These are phyloP conservation scores for Penicillium mononematosum DNA, from an alignment of 495 filamentous ascomycete species.

Conservation along the genomic window DNA sequence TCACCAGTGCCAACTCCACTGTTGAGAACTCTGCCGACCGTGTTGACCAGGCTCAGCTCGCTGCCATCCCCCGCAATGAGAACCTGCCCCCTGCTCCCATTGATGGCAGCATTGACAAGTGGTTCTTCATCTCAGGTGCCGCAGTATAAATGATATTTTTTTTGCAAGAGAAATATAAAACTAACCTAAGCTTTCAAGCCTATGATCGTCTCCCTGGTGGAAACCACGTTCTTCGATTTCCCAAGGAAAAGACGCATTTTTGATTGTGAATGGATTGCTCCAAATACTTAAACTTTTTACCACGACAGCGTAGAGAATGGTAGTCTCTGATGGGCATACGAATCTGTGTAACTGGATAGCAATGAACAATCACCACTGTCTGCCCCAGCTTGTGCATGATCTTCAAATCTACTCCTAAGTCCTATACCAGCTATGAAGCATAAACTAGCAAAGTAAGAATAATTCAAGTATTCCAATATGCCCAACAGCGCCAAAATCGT, in stretches of 20 bases:
- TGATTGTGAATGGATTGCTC: not conserved
- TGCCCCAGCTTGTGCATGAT: not conserved
- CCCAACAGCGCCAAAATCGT: conserved; percentile 11
- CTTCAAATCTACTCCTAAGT: not conserved
- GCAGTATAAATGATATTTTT: conserved; percentile 61
- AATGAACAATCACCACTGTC: not conserved
- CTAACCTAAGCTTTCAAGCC: conserved; percentile 14
- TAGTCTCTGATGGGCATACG: not conserved
- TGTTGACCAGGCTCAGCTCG: conserved; percentile 61
- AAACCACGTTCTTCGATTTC: not conserved
- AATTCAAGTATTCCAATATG: conserved; percentile 1
- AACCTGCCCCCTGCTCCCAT: conserved; percentile 82
- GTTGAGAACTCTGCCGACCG: conserved; percentile 67
- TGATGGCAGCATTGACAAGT: conserved; percentile 98
- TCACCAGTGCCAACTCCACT: conserved; percentile 69
- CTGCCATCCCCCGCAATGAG: conserved; percentile 68
- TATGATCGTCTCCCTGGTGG: conserved; percentile 6
- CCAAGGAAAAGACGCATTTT: not conserved
- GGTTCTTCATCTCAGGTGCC: conserved; percentile 99
- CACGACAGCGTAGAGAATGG: not conserved
- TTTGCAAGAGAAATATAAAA: conserved; percentile 18
- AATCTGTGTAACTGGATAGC: not conserved
- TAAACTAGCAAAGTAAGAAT: conserved; percentile 2
- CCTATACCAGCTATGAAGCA: not conserved
- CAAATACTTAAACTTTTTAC: not conserved